Base-by-base conservation (phyloP, 306 rosid species). In the Abrus pulchellus region DNA sequence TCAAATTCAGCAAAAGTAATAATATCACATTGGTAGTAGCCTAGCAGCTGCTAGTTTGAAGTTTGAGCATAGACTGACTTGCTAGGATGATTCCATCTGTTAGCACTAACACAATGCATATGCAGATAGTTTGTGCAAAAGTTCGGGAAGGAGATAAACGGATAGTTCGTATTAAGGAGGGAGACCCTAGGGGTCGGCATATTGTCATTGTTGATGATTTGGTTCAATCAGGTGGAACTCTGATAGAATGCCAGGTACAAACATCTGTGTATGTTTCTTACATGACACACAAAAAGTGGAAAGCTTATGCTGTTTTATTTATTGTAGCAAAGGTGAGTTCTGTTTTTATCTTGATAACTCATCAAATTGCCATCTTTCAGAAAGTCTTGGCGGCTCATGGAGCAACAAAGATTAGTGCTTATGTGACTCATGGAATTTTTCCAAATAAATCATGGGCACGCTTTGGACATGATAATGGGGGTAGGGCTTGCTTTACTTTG, bases 171-270 rank as follows among this genome's bases (percentile, higher is more conserved):
- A 88, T 93, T 73, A 95, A 93, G 84, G 99, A 95, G 86, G 99
- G 99, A 80, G 90, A 93, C 40, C 97, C 99, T 7, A 83, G 60
- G 59, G 97, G 92, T 72, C 92, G 94, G 76, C 99, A 95, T 80
- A 83, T 95, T 61, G 94, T 95, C 84, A 95, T 95, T 78, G 98
- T 95, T 74, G 99, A 95, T 86, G 99, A 95, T 86, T 90, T 95
- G 89, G 99, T 95, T 78, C 99, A 95, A 78, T 95, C 99, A 7
- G 99, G 99, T 75, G 94, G 99, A 64, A 95, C 99, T 74, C 89
- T 95, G 68, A 86, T 90, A 49, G 99, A 95, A 85, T 95, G 99
- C 67, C 99, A 95, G 98, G 99, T 95, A 91, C 68, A 72, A 45
- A 73, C 70, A 32, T 76, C 44, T 50, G 44, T 27, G 3, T 68